Base-by-base conservation (phyloP, 257 asterid species). In the Solanum corneliomulleri region DNA sequence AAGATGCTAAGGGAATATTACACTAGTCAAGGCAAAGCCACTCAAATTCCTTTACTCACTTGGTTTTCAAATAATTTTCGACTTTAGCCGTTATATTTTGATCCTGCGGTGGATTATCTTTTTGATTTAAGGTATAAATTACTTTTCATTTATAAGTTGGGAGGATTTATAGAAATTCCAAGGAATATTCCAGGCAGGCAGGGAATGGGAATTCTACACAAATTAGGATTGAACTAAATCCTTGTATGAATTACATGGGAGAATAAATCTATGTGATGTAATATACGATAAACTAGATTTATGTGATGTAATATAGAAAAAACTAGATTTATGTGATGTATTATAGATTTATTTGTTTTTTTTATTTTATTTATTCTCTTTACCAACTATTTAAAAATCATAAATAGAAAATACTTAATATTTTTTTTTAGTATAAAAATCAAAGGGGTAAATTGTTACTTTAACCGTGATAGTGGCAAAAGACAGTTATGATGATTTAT, bases 1-100 rank as follows among this genome's bases (percentile, higher is more conserved):
- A 86, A 88, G 88, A 92, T 92, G 93, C 94, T 88, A 60, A 87
- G 13, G 52, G 96, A 92, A 93, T 93, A 92, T 93, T 90, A 39
- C 75, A 60, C 23, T 5, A 7, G 72, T 82, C 82, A 23, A 87
- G 14, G 86, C 66, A 82, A 18, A 4, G 49, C 42, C 42, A 39
- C 42, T 39, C 42, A 39, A 49, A 64, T 56, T 60, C 10, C 75
- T 82, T 37, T 37, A 3, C 15, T 44, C 14, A 52, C n/a, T 29
- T 25, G 86, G 39, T 23, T 41, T 56, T 33, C 52, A 45, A 12
- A 14, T 45, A 45, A 45, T 45, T 45, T 45, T 45, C 52, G 2
- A 18, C 21, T 14, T 29, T 56, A 64, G 71, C 72, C 88, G 21
- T 88, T 90, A 89, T 92, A 88, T 91, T 23, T 49, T 29, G 42